These are phyloP conservation scores for Eucalyptus polyanthemos DNA, from an alignment of 345 rosid species.

Conservation along the genomic window DNA sequence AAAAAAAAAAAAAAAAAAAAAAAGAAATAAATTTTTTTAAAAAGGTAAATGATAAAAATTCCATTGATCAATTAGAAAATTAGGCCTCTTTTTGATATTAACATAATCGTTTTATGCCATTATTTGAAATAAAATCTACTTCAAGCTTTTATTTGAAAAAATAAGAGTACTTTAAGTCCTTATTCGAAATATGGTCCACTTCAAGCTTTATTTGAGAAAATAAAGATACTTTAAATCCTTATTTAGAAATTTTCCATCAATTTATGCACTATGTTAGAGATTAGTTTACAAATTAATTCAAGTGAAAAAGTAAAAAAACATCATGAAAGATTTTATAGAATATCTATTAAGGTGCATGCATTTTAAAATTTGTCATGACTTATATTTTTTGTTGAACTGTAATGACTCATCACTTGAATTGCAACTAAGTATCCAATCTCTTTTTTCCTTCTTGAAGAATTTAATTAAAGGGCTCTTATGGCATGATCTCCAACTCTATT, in stretches of 20 bases:
- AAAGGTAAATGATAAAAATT: too few species aligned
- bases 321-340: background rate
- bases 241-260: background rate
- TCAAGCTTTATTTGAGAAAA: too few species aligned
- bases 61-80: too few species aligned
- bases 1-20: rapidly evolving
- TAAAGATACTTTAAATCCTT: rapidly evolving
- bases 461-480: background rate
- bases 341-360: background rate
- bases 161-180: rapidly evolving
- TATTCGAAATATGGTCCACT: rapidly evolving
- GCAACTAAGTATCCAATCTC: background rate
- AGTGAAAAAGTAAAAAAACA: background rate
- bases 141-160: rapidly evolving
- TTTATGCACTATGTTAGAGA: background rate
- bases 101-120: too few species aligned
- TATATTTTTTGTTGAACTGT: rapidly evolving
- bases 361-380: background rate
- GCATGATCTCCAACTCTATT: background rate
- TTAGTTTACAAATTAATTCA: background rate
- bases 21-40: too few species aligned
- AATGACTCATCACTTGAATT: rapidly evolving
- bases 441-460: background rate
- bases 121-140: too few species aligned
- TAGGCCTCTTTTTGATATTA: rapidly evolving